These are phyloP conservation scores for Phtheirospermum japonicum DNA, from an alignment of 257 asterid genomes.

Conservation along the genomic window DNA sequence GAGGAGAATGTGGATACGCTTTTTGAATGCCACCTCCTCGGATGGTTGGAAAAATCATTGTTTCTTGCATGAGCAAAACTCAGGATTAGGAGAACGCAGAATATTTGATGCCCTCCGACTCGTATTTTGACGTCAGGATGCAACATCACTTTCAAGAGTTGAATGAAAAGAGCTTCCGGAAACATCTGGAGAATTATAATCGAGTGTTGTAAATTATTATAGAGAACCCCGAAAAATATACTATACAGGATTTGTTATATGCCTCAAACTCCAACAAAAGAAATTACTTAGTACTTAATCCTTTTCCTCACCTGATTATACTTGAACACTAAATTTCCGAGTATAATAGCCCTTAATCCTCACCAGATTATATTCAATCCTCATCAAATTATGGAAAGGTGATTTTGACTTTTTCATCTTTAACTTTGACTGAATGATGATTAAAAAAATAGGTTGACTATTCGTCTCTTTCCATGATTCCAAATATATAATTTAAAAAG, in stretches of 20 bases:
- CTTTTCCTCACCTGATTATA: no score
- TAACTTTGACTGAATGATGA: no score
- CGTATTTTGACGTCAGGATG: constrained; percentile 90
- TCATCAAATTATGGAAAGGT: no score
- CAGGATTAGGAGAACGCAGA: constrained; percentile 79
- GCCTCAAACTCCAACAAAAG: no score
- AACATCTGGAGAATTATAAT: constrained; percentile 52
- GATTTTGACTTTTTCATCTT: no score
- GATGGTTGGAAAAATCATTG: constrained; percentile 45
- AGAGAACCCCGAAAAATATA: not conserved
- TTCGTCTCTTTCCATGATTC: no score
- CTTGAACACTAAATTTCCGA: no score
- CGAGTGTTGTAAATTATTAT: not conserved
- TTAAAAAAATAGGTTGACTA: no score
- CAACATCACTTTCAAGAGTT: constrained; percentile 81
- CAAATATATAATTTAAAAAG: no score
- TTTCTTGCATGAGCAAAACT: constrained; percentile 59
- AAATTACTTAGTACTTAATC: no score
- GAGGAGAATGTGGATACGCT: constrained; percentile 78
- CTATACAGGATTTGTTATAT: not conserved
- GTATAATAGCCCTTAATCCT: no score
- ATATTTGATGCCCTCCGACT: constrained; percentile 88
- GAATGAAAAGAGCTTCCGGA: constrained; percentile 81
- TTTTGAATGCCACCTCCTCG: constrained; percentile 63
- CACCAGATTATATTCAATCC: no score